Conservation (phyloP, 345 rosid species). For the Bretschneidera sinensis region DNA sequence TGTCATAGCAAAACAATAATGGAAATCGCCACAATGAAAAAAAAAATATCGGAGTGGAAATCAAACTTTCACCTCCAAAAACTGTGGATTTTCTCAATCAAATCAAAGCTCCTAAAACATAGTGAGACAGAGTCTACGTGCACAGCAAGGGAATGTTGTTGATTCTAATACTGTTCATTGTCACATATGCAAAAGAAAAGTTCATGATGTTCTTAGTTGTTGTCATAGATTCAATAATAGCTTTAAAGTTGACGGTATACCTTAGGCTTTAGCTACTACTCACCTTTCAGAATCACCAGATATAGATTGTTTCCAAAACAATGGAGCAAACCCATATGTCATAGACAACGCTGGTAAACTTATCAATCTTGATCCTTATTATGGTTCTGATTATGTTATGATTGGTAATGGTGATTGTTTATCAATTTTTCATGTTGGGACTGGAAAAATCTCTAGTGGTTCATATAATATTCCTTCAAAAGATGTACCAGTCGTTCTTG, state of each 20-base stretch:
- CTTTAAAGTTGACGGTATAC: neutral
- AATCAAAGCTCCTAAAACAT: neutral
- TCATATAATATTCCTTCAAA: neutral
- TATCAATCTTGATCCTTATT: neutral
- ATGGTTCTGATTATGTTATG: neutral
- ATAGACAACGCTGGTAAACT: too few relatives aligned
- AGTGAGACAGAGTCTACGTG: neutral
- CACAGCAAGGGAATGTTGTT: too few relatives aligned
- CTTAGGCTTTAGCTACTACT: conserved; percentile 3
- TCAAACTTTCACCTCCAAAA: neutral
- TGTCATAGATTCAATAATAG: neutral
- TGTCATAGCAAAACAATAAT: neutral
- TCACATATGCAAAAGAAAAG: neutral
- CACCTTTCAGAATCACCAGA: neutral
- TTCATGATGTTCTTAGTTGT: neutral
- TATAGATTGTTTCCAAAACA: neutral
- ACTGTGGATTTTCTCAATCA: neutral
- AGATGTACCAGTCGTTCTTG: neutral
- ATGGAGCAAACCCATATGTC: neutral
- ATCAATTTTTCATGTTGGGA: neutral
- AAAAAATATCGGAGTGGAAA: neutral
- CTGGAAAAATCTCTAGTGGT: neutral
- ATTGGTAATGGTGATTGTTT: conserved; percentile 4
- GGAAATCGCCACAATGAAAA: neutral
- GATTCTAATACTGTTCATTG: too few relatives aligned